Evolutionary conservation across 495 filamentous ascomycete genomes (phyloP).

Genomic region (Tuber microsphaerosporum): DNA sequence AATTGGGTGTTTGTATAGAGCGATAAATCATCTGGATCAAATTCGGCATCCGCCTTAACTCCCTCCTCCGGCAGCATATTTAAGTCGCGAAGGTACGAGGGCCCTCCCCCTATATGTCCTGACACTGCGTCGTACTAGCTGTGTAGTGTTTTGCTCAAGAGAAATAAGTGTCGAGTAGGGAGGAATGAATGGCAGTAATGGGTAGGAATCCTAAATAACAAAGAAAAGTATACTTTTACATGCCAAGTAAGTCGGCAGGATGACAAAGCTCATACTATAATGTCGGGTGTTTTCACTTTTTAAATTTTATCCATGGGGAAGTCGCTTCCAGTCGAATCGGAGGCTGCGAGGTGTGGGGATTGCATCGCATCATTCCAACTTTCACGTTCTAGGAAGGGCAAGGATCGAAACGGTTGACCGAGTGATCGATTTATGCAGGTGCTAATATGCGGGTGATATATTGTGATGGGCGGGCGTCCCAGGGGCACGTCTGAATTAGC

Average conservation of each 20-base stretch:
- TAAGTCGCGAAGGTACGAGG: slow-evolving; percentile 76
- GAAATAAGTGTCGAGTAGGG: neutral
- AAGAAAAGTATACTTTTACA: neutral
- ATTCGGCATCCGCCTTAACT: slow-evolving; percentile 58
- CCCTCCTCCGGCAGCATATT: slow-evolving; percentile 66
- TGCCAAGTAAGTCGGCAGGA: neutral
- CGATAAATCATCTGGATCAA: slow-evolving; percentile 67
- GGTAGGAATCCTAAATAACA: neutral
- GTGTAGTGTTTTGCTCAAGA: neutral
- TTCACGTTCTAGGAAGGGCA: neutral
- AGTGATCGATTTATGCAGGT: neutral
- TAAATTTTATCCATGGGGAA: neutral
- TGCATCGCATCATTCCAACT: neutral
- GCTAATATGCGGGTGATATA: neutral
- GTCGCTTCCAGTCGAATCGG: neutral
- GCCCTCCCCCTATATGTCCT: slow-evolving; percentile 61
- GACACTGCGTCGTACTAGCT: slow-evolving; percentile 49
- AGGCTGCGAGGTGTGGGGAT: neutral
- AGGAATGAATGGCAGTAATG: neutral
- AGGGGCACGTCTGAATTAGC: neutral
- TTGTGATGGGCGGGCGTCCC: neutral
- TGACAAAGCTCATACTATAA: neutral
- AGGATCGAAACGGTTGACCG: neutral
- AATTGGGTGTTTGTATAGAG: slow-evolving; percentile 92
- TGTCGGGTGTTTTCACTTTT: neutral